Evolutionary conservation across 306 rosid genomes (phyloP).

Genomic region (Trichosanthes truncata): DNA sequence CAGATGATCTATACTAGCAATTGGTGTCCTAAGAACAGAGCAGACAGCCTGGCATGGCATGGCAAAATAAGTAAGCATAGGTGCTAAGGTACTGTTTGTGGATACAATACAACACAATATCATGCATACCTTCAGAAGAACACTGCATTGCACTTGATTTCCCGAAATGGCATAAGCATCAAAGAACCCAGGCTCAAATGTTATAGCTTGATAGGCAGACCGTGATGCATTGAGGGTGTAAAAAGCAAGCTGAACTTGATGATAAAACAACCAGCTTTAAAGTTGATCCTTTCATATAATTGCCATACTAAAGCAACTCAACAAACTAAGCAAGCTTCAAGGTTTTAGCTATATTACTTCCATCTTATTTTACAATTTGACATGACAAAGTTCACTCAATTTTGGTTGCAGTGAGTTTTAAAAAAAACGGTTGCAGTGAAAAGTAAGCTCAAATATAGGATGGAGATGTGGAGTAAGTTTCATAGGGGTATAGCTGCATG

Average conservation of each 20-base stretch:
- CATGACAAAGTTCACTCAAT: background rate
- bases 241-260: slow-evolving; percentile 45
- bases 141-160: slow-evolving; percentile 59
- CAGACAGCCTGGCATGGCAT: slow-evolving; percentile 51
- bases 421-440: background rate
- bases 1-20: slow-evolving; percentile 60
- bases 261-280: background rate
- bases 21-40: slow-evolving; percentile 79
- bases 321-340: background rate
- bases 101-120: background rate
- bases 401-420: background rate
- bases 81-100: background rate
- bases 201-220: slow-evolving; percentile 61
- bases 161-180: slow-evolving; percentile 47
- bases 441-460: background rate
- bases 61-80: slow-evolving; percentile 21
- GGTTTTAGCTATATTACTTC: background rate
- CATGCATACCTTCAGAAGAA: slow-evolving; percentile 61
- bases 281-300: background rate
- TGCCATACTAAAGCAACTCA: background rate
- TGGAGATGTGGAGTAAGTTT: background rate
- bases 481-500: background rate
- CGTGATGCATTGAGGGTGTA: slow-evolving; percentile 72
- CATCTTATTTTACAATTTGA: background rate
- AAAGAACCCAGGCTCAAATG: slow-evolving; percentile 71